A percentile compares a stretch with the other conserved stretches of the same genome.
Evolutionary conservation across 306 rosid genomes (phyloP).

Genomic region (Cicer pinnatifidum): DNA sequence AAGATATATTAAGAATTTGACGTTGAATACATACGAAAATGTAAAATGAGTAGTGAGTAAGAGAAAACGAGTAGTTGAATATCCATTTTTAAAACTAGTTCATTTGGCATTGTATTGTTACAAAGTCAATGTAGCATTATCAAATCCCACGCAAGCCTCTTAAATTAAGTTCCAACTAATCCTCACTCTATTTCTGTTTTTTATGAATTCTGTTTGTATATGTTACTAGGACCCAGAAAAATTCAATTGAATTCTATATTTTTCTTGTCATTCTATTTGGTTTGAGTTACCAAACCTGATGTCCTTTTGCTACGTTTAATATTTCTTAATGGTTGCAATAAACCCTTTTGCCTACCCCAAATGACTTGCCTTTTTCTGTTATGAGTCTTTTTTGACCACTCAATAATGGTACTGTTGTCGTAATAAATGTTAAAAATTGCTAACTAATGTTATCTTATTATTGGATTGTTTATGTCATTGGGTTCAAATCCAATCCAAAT

Average conservation of each 20-base stretch:
- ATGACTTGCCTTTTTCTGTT: conserved; percentile 32
- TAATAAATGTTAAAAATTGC: conserved; percentile 32
- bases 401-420: conserved; percentile 51
- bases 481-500: conserved; percentile 46
- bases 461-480: conserved; percentile 40
- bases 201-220: neutral
- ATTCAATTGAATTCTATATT: conserved; percentile 5
- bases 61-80: conserved; percentile 71
- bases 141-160: conserved; percentile 47
- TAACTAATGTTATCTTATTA: conserved; percentile 38
- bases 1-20: too few relatives aligned
- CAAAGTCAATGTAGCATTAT: conserved; percentile 66
- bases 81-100: conserved; percentile 34
- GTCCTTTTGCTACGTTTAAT: conserved; percentile 55
- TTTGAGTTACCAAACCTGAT: conserved; percentile 68
- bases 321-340: neutral
- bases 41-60: too few relatives aligned
- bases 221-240: conserved; percentile 15
- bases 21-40: too few relatives aligned
- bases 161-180: conserved; percentile 41
- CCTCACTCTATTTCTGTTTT: conserved; percentile 35
- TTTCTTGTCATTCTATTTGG: conserved; percentile 46
- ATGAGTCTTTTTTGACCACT: conserved; percentile 34
- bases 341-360: conserved; percentile 63
- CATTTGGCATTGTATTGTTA: conserved; percentile 22